Percentiles rank a stretch among this genome's conserved stretches.
These are phyloP conservation scores for Diaporthe caulivora DNA, from an alignment of 2,329 filamentous ascomycete species.

Conservation along the genomic window DNA sequence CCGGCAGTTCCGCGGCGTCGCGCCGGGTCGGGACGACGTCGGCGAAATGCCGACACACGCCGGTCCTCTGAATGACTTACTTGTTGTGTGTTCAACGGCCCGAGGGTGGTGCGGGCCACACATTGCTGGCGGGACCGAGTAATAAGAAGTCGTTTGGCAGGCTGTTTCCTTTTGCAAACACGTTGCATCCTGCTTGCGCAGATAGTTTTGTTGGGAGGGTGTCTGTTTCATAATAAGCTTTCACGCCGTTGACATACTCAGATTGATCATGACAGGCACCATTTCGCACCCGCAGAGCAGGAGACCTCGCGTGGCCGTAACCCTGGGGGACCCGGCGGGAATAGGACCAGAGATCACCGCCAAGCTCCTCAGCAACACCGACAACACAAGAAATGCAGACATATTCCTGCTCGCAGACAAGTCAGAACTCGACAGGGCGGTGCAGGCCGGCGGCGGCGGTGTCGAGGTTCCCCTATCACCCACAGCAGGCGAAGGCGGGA, in stretches of 20 bases:
- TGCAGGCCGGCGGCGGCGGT: slow-evolving; percentile 43
- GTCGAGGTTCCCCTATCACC: slow-evolving; percentile 38
- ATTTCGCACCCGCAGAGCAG: background rate
- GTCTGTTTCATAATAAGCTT: background rate
- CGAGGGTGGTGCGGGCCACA: background rate
- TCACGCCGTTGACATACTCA: too few relatives aligned
- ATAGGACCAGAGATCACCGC: slow-evolving; percentile 49
- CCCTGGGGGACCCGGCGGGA: slow-evolving; percentile 49
- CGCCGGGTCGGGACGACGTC: background rate
- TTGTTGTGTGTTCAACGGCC: too few relatives aligned
- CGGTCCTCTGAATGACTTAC: too few relatives aligned
- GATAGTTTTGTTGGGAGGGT: background rate
- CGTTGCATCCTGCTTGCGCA: background rate
- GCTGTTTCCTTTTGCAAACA: background rate
- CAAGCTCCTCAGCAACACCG: slow-evolving; percentile 48
- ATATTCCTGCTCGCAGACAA: slow-evolving; percentile 44
- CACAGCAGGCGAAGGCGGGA: slow-evolving; percentile 41
- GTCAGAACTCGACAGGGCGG: slow-evolving; percentile 44
- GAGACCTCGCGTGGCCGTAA: slow-evolving; percentile 48
- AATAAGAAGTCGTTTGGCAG: background rate
- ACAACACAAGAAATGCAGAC: slow-evolving; percentile 46
- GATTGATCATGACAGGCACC: background rate
- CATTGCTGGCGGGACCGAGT: background rate
- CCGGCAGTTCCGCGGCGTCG: background rate
- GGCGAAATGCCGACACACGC: background rate